Conservation (phyloP, 2,329 filamentous ascomycete species). For the Neopestalotiopsis rosae region DNA sequence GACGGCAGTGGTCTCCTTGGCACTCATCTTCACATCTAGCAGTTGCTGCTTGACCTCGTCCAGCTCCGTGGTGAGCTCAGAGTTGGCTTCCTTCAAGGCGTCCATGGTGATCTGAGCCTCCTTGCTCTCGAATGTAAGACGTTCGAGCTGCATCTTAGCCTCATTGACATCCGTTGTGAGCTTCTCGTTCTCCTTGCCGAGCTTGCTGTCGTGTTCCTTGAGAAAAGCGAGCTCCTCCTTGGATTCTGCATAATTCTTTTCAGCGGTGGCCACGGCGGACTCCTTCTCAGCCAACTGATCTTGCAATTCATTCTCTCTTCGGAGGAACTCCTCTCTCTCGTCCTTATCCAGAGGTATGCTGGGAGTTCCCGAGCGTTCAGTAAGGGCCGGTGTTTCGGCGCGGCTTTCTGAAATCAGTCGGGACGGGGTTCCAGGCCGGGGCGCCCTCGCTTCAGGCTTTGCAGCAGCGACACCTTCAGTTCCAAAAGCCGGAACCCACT, state of each 20-base stretch:
- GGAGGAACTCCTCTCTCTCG: slow-evolving; percentile 93
- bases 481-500: slow-evolving; percentile 75
- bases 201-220: slow-evolving; percentile 83
- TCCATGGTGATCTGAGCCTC: slow-evolving; percentile 98
- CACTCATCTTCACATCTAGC: slow-evolving; percentile 93
- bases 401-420: slow-evolving; percentile 61
- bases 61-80: slow-evolving; percentile 87
- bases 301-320: slow-evolving; percentile 94
- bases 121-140: slow-evolving; percentile 93
- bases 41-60: slow-evolving; percentile 97
- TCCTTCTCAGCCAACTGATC: slow-evolving; percentile 96
- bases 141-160: slow-evolving; percentile 95
- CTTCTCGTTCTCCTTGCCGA: slow-evolving; percentile 88
- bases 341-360: slow-evolving; percentile 92
- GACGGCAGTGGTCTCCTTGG: slow-evolving; percentile 88
- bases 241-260: slow-evolving; percentile 80
- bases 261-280: slow-evolving; percentile 76
- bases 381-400: slow-evolving; percentile 67
- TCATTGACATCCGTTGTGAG: slow-evolving; percentile 87
- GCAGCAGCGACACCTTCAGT: slow-evolving; percentile 54
- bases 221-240: slow-evolving; percentile 86
- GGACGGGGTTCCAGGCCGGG: slow-evolving; percentile 59
- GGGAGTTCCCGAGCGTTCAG: slow-evolving; percentile 86
- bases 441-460: slow-evolving; percentile 48
- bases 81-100: slow-evolving; percentile 92